Conservation (phyloP, 1,139 yeast species). For the Yamadazyma jaroonii region DNA sequence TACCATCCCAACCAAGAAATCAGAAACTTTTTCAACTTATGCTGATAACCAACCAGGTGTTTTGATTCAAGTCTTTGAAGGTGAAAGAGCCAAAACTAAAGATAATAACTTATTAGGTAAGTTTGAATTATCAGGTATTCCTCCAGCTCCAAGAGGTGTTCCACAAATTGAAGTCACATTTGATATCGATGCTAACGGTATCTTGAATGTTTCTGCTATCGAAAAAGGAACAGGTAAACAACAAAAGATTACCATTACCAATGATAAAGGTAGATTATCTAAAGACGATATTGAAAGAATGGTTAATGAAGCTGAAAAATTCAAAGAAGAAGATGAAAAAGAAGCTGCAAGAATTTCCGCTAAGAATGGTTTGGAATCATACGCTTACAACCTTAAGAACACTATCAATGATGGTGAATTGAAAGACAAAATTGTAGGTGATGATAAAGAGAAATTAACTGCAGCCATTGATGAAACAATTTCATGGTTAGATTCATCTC, state of each 20-base stretch:
- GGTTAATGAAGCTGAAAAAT: slow-evolving; percentile 45
- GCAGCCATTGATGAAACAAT: slow-evolving; percentile 44
- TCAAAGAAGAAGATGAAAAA: slow-evolving; percentile 35
- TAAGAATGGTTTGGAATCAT: slow-evolving; percentile 84
- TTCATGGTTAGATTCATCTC: slow-evolving; percentile 48
- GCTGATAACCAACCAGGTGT: slow-evolving; percentile 97
- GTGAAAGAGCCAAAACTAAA: slow-evolving; percentile 93
- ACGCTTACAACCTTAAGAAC: slow-evolving; percentile 80
- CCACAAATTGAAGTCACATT: slow-evolving; percentile 95
- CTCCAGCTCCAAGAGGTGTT: slow-evolving; percentile 97
- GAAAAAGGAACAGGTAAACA: slow-evolving; percentile 88
- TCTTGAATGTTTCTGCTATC: slow-evolving; percentile 84
- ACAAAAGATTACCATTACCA: slow-evolving; percentile 38
- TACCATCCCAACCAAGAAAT: slow-evolving; percentile 91
- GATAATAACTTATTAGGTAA: slow-evolving; percentile 93
- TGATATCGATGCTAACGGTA: slow-evolving; percentile 91
- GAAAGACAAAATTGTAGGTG: slow-evolving; percentile 48
- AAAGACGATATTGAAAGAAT: slow-evolving; percentile 48
- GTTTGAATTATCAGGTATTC: slow-evolving; percentile 89
- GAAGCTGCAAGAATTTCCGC: slow-evolving; percentile 44
- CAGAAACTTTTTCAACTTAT: slow-evolving; percentile 92
- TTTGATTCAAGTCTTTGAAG: slow-evolving; percentile 89
- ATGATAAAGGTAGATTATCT: slow-evolving; percentile 49
- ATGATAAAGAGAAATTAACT: slow-evolving; percentile 42
- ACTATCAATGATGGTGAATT: slow-evolving; percentile 43